A percentile compares a stretch with the other conserved stretches of the same genome.
These are phyloP conservation scores for rapeseed (Brassica napus) DNA, from an alignment of 345 rosid genomes.

Conservation along the genomic window DNA sequence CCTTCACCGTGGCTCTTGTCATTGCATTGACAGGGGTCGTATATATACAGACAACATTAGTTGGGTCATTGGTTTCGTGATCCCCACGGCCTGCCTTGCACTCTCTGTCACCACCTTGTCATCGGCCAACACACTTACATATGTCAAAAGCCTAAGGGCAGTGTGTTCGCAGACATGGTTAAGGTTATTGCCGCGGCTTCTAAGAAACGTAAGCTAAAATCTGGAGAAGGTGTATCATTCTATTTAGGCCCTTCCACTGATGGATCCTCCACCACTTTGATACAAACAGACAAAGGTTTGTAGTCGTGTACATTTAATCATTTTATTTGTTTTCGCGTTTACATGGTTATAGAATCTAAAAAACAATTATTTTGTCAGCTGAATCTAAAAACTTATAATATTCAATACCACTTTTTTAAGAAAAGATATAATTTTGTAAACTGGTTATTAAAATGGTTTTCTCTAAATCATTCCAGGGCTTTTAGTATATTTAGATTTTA, in stretches of 20 bases:
- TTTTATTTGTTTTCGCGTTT: background rate
- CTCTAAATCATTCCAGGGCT: background rate
- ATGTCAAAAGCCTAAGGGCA: conserved; percentile 53
- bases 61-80: conserved; percentile 61
- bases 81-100: conserved; percentile 62
- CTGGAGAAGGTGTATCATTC: conserved; percentile 23
- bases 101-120: conserved; percentile 51
- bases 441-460: background rate
- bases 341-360: background rate
- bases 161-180: conserved; percentile 51
- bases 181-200: conserved; percentile 55
- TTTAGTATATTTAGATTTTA: background rate
- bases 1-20: conserved; percentile 58
- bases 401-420: too few relatives aligned
- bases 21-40: conserved; percentile 64
- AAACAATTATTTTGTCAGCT: too few relatives aligned
- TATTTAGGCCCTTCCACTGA: conserved; percentile 28
- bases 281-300: conserved; percentile 26
- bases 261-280: conserved; percentile 30
- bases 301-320: background rate
- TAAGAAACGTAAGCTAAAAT: conserved; percentile 40
- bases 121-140: conserved; percentile 56
- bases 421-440: background rate
- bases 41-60: conserved; percentile 68
- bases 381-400: too few relatives aligned